Evolutionary conservation across 345 rosid genomes (phyloP), one percentile per base, ranked within the genome.

Genomic region (Firmiana major): DNA sequence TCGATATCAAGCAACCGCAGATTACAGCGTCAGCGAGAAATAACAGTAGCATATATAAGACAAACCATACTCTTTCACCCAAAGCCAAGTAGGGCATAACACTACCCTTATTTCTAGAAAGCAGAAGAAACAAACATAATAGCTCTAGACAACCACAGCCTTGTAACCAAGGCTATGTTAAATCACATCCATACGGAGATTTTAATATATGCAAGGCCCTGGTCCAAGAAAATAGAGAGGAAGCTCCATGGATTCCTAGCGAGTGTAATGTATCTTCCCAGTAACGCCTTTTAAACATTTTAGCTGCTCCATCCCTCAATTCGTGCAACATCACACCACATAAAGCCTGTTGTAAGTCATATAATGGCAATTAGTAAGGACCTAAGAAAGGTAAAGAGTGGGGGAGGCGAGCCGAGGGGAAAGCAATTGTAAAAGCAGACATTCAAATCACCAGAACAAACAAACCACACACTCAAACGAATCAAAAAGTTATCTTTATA

Each of bases 91-190:
- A 58, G 31, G 15, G 63, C 31, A 58, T 22, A 21, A 58, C 31
- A 9, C 31, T 9, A 60, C 0, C 65, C 38, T 60, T 28, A 53
- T 81, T 86, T 86, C 63, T 68, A 66, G 24, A 7, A 26, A 6
- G 40, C 6, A 11, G 40, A 60, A 26, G 19, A 60, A 13, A 21
- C 65, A 60, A 12, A 60, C 65, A 54, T 26, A 60, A 58, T 58
- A 60, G 38, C 34, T 60, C 65, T 19, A 28, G 0, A 60, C 19
- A 60, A 60, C 38, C 65, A 60, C 38, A 64, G 22, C 22, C 26
- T 63, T 38, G 69, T 64, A 34, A 8, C 11, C 46, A 38, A 38
- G 45, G 69, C 69, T 38, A 63, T 59, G 63, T 60, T 22, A 22
- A 26, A 5, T 10, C 15, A 24, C 28, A 19, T 0, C 28, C 36